These are phyloP conservation scores for Epicoccum nigrum DNA, from an alignment of 2,329 filamentous ascomycete species.

Conservation along the genomic window DNA sequence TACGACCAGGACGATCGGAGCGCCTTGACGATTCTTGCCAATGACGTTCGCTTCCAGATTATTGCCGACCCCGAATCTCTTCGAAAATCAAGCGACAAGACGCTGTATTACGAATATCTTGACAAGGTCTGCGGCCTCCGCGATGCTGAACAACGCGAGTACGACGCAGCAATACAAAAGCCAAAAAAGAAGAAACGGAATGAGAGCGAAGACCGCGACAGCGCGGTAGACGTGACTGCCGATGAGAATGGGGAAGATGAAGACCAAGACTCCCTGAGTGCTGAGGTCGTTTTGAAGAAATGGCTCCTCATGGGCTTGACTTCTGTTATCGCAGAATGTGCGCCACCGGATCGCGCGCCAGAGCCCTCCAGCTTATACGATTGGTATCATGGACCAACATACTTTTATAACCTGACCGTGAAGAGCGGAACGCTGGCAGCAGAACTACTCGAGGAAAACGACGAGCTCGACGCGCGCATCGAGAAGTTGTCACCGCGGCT, in stretches of 20 bases:
- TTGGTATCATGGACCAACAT: constrained; percentile 29
- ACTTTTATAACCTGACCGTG: constrained; percentile 22
- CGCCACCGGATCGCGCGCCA: constrained; percentile 23
- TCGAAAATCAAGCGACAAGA: constrained; percentile 22
- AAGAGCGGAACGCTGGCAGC: constrained; percentile 9
- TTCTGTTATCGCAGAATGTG: constrained; percentile 16
- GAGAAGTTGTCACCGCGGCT: constrained; percentile 18
- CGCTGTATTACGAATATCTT: constrained; percentile 26
- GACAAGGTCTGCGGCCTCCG: constrained; percentile 23
- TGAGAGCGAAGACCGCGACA: constrained; percentile 22
- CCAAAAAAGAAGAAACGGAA: constrained; percentile 3
- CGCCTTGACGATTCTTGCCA: constrained; percentile 23
- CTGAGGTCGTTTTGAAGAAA: constrained; percentile 21
- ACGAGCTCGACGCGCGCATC: constrained; percentile 20
- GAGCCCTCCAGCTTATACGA: constrained; percentile 21
- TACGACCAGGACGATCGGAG: constrained; percentile 24
- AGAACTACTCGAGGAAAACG: constrained; percentile 13
- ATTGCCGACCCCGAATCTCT: constrained; percentile 15
- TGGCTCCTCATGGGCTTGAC: constrained; percentile 21
- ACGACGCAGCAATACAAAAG: constrained; percentile 14
- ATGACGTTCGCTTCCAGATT: constrained; percentile 29
- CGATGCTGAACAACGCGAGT: constrained; percentile 22
- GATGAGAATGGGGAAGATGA: constrained; percentile 17
- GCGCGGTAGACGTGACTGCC: constrained; percentile 23
- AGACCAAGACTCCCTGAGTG: constrained; percentile 24